Percentiles rank a stretch among this genome's conserved stretches.
Conservation (phyloP, 176 grass and related monocot genomes). For the Alopecurus myosuroides region DNA sequence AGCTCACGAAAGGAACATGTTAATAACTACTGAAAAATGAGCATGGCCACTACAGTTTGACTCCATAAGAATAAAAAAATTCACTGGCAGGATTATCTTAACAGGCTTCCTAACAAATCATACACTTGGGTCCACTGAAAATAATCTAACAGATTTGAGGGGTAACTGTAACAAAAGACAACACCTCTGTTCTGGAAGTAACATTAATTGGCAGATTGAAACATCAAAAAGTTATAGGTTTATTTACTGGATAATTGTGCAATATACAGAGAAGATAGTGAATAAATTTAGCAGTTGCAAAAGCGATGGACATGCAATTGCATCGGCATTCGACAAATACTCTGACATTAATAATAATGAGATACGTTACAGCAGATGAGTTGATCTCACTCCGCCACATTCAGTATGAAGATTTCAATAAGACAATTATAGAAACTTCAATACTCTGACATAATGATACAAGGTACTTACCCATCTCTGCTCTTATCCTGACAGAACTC, state of each 20-base stretch:
- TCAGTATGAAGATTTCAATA: neutral
- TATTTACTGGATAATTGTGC: neutral
- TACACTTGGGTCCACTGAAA: neutral
- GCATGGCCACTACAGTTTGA: neutral
- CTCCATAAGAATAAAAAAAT: neutral
- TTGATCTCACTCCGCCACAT: neutral
- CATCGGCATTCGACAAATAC: neutral
- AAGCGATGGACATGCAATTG: neutral
- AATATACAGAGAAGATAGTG: neutral
- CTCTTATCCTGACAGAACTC: conserved; percentile 38
- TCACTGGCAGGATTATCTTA: neutral
- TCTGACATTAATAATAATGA: neutral
- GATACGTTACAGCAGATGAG: neutral
- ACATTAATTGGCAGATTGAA: neutral
- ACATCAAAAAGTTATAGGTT: neutral
- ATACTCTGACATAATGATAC: neutral
- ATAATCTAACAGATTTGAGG: conserved; percentile 1
- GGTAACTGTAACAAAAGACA: neutral
- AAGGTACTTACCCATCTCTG: conserved; percentile 47
- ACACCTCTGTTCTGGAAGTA: neutral
- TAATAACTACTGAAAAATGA: neutral
- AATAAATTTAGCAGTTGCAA: neutral
- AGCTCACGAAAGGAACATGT: neutral
- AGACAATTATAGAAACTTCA: neutral
- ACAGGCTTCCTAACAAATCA: neutral